phyloP scores from a whole-genome alignment of 148 eudicot species.

The Camellia lanceoleosa region DNA sequence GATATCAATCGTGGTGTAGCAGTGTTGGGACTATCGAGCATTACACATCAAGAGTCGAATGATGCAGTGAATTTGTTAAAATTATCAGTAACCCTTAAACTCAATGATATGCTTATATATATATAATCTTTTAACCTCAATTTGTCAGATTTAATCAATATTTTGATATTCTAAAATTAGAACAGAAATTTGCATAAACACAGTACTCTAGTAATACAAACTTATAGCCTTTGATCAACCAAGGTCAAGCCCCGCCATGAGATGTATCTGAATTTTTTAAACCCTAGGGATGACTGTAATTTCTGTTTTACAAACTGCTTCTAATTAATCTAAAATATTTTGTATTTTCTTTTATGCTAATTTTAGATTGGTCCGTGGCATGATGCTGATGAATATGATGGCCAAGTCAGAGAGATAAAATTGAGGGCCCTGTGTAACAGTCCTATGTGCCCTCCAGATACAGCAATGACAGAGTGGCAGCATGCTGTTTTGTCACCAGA shows the following conservation, averaged over 20 bases:
- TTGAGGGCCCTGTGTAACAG: slow-evolving; percentile 69
- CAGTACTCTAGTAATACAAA: no score
- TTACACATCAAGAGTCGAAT: no score
- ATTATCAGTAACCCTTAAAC: no score
- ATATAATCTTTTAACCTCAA: no score
- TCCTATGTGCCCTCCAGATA: slow-evolving; percentile 91
- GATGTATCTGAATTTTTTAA: neutral
- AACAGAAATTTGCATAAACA: no score
- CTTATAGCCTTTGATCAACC: neutral
- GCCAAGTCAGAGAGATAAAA: slow-evolving; percentile 86
- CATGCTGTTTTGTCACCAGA: slow-evolving; percentile 70
- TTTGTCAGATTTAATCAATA: no score
- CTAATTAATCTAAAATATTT: neutral
- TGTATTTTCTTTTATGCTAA: neutral
- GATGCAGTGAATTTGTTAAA: no score
- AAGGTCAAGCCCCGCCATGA: neutral
- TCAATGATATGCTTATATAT: no score
- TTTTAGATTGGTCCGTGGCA: slow-evolving; percentile 84
- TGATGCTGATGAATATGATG: slow-evolving; percentile 79
- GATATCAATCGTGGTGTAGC: no score
- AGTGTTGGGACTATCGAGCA: no score
- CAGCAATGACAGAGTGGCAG: slow-evolving; percentile 90
- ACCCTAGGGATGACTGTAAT: neutral
- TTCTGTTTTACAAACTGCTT: neutral
- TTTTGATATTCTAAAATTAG: no score